Conservation (phyloP, 768 basidiomycete genomes). For the Suillus placidus region DNA sequence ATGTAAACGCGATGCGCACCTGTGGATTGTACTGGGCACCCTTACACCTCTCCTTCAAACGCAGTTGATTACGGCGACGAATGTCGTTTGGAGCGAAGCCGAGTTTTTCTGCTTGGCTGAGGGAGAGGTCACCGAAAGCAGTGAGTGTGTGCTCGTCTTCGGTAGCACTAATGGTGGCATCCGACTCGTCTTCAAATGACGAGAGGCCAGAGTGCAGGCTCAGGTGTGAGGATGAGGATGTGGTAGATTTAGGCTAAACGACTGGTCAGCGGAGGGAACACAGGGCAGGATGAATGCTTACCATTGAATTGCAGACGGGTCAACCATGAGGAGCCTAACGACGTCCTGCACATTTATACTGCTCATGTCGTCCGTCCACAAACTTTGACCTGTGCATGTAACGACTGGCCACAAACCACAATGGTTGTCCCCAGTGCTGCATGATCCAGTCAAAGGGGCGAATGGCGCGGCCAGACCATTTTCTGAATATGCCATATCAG, state of each 20-base stretch:
- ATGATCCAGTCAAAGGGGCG: background rate
- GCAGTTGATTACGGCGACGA: constrained; percentile 18
- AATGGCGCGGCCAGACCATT: background rate
- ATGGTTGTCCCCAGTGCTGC: background rate
- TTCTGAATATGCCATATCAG: too few relatives aligned
- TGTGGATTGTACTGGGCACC: background rate
- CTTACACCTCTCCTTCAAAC: constrained; percentile 22
- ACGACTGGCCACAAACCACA: background rate
- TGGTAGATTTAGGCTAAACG: background rate
- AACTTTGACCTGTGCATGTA: background rate
- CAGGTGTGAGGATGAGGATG: background rate
- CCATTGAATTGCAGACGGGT: background rate
- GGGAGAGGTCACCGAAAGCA: constrained; percentile 51
- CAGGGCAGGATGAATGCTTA: background rate
- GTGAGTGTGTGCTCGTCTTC: constrained; percentile 45
- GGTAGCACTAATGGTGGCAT: background rate
- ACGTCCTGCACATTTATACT: background rate
- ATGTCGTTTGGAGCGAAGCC: constrained; percentile 19
- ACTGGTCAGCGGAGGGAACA: background rate
- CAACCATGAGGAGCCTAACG: background rate
- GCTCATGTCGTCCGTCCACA: background rate
- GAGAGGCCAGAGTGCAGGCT: background rate
- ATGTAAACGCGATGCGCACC: background rate
- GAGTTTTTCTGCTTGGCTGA: constrained; percentile 39
- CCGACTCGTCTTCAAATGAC: background rate